Base-by-base conservation (phyloP, 345 rosid species). In the Murraya koenigii region DNA sequence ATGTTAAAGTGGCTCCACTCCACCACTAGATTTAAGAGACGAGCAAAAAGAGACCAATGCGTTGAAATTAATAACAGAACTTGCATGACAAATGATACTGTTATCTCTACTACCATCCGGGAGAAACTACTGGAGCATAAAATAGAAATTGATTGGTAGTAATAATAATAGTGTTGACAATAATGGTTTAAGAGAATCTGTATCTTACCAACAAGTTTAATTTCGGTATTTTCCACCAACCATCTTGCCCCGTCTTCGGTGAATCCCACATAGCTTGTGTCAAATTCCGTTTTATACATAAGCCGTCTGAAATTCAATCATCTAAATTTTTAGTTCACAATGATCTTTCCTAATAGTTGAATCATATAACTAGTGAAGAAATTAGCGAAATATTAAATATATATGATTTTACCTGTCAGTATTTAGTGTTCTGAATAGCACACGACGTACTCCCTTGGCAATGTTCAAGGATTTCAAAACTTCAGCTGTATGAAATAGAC, bases 221-320 rank as follows among this genome's bases (percentile, higher is more conserved):
- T 86, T 85, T 92, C 95, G 2, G 99, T 93, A 78, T 93, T 91
- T 52, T 93, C 94, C n/a, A 91, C 94, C 90, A 95, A 82, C 97
- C 98, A 95, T 39, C 88, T 88, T 7, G 97, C 97, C 7, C 94
- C 99, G 44, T 95, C 99, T 72, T 72, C 84, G 81, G 86, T 90
- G 77, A 95, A 95, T 33, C 97, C 99, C 8, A 89, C 96, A 47
- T 85, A 92, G 88, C 96, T 92, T 69, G 94, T 83, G 82, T 92
- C 98, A 61, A 92, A 89, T 71, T 83, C 88, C 25, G 82, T 86
- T 81, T 61, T 61, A 14, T 85, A 90, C 98, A 95, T 95, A 63
- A 95, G 94, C 82, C 83, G 83, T 91, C 99, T 93, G 90, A 28
- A 77, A 75, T 75, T 35, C 17, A 72, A 59, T 17, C 56, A 52